Percentiles rank a stretch among this genome's conserved stretches.
Evolutionary conservation across 768 basidiomycete genomes (phyloP).

Genomic region (Crucibulum laeve): DNA sequence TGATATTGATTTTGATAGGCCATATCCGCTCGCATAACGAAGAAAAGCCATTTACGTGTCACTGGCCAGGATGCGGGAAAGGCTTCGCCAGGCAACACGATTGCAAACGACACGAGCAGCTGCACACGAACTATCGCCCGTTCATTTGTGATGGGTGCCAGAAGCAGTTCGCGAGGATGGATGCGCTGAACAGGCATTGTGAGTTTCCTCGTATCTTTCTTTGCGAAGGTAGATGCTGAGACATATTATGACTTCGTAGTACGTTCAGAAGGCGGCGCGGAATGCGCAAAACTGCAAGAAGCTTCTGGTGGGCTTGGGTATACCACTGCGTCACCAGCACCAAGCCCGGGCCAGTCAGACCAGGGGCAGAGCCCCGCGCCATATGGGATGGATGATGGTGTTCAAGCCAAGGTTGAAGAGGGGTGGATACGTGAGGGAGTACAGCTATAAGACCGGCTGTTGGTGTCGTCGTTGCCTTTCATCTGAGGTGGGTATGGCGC

Average conservation of each 20-base stretch:
- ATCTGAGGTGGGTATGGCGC: too few relatives aligned
- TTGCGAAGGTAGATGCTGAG: neutral
- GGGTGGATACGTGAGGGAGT: too few relatives aligned
- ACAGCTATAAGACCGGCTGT: too few relatives aligned
- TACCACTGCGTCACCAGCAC: neutral
- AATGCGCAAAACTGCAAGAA: slow-evolving; percentile 1
- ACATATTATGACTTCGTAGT: neutral
- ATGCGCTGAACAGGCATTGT: slow-evolving; percentile 92
- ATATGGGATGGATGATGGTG: neutral
- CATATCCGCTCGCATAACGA: slow-evolving; percentile 94
- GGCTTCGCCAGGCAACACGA: slow-evolving; percentile 94
- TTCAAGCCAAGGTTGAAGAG: neutral
- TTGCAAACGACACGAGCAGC: slow-evolving; percentile 93
- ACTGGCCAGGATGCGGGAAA: slow-evolving; percentile 92
- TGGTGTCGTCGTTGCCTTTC: too few relatives aligned
- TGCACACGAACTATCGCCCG: slow-evolving; percentile 90
- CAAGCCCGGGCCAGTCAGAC: neutral
- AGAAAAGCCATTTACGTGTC: slow-evolving; percentile 92
- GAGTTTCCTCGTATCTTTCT: slow-evolving; percentile 32
- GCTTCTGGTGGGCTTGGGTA: neutral
- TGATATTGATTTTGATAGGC: slow-evolving; percentile 37
- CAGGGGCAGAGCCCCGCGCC: neutral
- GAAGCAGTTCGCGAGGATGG: slow-evolving; percentile 92
- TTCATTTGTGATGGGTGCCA: slow-evolving; percentile 91
- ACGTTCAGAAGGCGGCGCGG: slow-evolving; percentile 3